phyloP scores from a whole-genome alignment of 148 eudicot genomes.

The Vaccinium vitisidaea region DNA sequence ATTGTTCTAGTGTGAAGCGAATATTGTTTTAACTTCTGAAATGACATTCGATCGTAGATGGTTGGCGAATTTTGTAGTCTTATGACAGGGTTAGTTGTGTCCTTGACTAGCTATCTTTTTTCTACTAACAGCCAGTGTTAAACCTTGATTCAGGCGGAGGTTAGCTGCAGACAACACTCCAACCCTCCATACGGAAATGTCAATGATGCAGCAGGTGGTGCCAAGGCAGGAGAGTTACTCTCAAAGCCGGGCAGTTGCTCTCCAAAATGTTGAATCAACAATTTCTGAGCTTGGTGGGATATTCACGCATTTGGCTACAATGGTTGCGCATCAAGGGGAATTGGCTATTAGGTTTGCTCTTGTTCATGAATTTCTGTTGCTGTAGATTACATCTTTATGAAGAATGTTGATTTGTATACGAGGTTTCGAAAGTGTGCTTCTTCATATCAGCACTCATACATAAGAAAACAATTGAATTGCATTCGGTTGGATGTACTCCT shows the following conservation, averaged over 20 bases:
- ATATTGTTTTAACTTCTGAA: background rate
- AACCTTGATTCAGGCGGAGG: slow-evolving; percentile 54
- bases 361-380: background rate
- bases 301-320: slow-evolving; percentile 79
- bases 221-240: slow-evolving; percentile 63
- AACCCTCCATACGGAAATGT: slow-evolving; percentile 54
- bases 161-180: slow-evolving; percentile 48
- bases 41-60: background rate
- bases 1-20: background rate
- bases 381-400: background rate
- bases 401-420: background rate
- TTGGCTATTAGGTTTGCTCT: slow-evolving; percentile 68
- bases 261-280: slow-evolving; percentile 85
- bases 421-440: background rate
- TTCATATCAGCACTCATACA: background rate
- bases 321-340: slow-evolving; percentile 90
- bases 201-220: slow-evolving; percentile 72
- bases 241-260: slow-evolving; percentile 64
- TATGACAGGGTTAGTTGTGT: background rate
- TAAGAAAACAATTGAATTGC: background rate
- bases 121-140: slow-evolving; percentile 15
- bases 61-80: background rate
- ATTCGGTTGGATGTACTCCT: background rate
- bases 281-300: slow-evolving; percentile 79
- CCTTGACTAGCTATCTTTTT: background rate